Evolutionary conservation across 2,329 filamentous ascomycete species (phyloP).

Genomic region (Arachnopeziza araneosa): DNA sequence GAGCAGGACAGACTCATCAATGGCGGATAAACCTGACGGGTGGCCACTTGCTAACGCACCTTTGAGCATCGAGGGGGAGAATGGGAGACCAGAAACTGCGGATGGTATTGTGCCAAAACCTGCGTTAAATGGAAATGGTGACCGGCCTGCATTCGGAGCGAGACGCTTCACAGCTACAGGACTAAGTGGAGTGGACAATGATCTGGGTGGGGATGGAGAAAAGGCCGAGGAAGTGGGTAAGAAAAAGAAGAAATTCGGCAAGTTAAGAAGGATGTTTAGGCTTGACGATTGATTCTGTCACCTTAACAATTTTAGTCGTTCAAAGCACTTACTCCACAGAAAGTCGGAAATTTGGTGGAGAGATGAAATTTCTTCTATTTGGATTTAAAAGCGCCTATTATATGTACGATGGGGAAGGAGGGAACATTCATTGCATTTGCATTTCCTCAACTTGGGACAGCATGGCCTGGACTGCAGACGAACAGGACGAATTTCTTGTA

Average conservation of each 20-base stretch:
- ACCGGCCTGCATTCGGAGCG: constrained; percentile 16
- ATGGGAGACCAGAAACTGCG: constrained; percentile 4
- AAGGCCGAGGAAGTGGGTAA: constrained; percentile 2
- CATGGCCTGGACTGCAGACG: not conserved
- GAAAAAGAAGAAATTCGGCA: constrained; percentile 64
- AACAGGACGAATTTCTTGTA: not conserved
- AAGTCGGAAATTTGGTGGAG: not conserved
- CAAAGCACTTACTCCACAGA: not conserved
- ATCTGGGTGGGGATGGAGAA: not conserved
- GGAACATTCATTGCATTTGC: not conserved
- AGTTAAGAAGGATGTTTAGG: constrained; percentile 60
- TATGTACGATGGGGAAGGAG: not conserved
- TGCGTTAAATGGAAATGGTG: constrained; percentile 6
- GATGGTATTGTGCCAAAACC: constrained; percentile 1
- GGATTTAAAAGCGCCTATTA: not conserved
- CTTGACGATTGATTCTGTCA: constrained; percentile 42
- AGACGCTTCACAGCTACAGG: constrained; percentile 26
- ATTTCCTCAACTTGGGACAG: not conserved
- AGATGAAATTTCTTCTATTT: not conserved
- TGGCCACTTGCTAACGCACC: constrained; percentile 17
- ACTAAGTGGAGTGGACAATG: constrained; percentile 16
- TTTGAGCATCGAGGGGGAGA: constrained; percentile 12
- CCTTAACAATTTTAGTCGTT: not conserved
- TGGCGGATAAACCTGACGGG: constrained; percentile 29
- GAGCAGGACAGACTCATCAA: constrained; percentile 30